Evolutionary conservation across 306 rosid genomes (phyloP), one percentile per base, ranked within the genome.

Genomic region (Geum urbanum): DNA sequence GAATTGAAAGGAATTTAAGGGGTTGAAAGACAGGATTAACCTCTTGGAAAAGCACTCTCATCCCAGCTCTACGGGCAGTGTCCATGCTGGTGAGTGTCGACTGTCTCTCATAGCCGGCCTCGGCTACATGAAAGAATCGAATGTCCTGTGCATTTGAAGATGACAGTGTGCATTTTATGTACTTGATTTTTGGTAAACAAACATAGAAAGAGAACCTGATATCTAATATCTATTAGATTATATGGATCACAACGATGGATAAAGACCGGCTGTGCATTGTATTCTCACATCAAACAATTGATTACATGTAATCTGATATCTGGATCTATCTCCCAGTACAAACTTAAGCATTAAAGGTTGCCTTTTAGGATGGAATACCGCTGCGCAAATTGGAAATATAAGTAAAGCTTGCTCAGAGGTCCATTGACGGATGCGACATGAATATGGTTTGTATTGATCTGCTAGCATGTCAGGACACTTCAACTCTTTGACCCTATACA

Each of bases 381-480:
- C 78, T 71, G 56, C 86, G 72, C 75, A 88, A 82, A 79, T 51
- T 44, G 86, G 88, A 14, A 86, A 66, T 69, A 88, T 57, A 59
- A 78, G 65, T 41, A 82, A 76, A 52, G 84, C 82, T 72, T 83
- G 81, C 60, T 81, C 79, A 59, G 72, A 78, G 80, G 85, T 77
- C 96, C 97, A 86, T 67, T 88, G 89, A 70, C 44, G 79, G 47
- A 88, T 53, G 69, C 79, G 79, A 63, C 97, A 92, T 7, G 89
- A 41, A 64, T 78, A 81, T 19, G 94, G 80, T 81, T 90, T 92
- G 86, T 86, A 84, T 49, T 57, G 81, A 77, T 84, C 88, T 2
- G 81, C 96, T 63, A 84, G 72, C 57, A 47, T 44, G 71, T 92
- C 90, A 14, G 97, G 91, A 72, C 97, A 90, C 79, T 88, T 92